Evolutionary conservation across 2,329 filamentous ascomycete species (phyloP), one percentile per base, ranked within the genome.

Genomic region (Emmonsiellopsis sp.): DNA sequence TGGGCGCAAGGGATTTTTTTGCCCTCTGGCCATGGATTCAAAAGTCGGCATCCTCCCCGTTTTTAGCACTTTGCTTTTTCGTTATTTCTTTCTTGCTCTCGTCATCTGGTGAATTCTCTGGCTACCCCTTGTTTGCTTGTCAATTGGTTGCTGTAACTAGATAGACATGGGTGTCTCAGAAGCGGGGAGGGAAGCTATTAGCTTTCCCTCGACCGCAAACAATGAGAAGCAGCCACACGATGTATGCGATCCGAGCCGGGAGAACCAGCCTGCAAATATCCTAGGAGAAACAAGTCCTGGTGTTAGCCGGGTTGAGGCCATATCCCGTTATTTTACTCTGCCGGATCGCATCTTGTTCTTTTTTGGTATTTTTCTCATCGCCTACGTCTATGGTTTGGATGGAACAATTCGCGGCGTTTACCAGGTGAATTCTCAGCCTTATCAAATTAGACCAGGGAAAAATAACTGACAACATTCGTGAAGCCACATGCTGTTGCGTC

Each of bases 331-430:
- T 57, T 74, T 84, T 38, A 80, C 76, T 15, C 57, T 67, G 3
- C 55, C 59, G 11, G 80, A 85, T 63, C 79, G 80, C 32, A 58
- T 80, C 55, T 72, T 75, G 56, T 75, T 86, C 63, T 85, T 85
- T 66, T 61, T 78, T 8, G 74, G 81, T 26, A 72, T 85, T 57
- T 85, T 86, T 63, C 64, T 86, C 34, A 70, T 85, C 51, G 78
- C 82, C 9, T 86, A 84, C 64, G 79, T 76, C 35, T 86, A 85
- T 63, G 79, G 80, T 1, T 72, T 85, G 20, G 81, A 84, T 57
- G 78, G 78, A 26, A 78, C 73, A 1, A 71, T 84, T 43, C 75
- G 81, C 11, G 57, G 57, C 10, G 73, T 75, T 6, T 82, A 80
- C 60, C 77, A 76, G 58, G 67, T 70, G 60, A 26, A 50, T 40